Base-by-base conservation (phyloP, 2,329 filamentous ascomycete species). In the Monosporascus ibericus region DNA sequence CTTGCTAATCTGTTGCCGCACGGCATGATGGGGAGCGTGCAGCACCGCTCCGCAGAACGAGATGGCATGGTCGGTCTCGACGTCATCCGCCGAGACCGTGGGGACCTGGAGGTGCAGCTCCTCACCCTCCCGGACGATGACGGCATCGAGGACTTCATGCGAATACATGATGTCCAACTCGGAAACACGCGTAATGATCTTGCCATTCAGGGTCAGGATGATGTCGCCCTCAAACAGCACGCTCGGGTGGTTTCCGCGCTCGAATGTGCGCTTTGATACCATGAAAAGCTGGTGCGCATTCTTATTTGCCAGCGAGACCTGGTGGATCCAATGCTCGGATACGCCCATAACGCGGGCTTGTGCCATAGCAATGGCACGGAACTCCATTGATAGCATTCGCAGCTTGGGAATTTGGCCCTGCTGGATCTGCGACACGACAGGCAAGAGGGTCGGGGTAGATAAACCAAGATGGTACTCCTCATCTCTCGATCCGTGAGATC, bases 91-190 rank as follows among this genome's bases (percentile, higher is more conserved):
- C 0, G 89, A 82, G 1, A 96, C 90, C 0, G 94, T 99, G 0
- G 87, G 86, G 18, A 97, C 81, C 63, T 85, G 81, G 55, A 97
- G 77, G 14, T 75, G 75, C 65, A 95, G 77, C 72, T 95, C 88
- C 62, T 91, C 71, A 59, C 90, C 89, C 65, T 92, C 87, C 46
- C 94, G 87, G 24, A 99, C 85, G 58, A 99, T 87, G 52, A 92
- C 79, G 3, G 91, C 92, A 60, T 95, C 88, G 2, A 99, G 81
- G 34, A 81, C 70, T 54, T 92, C 86, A 65, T 95, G 84, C 61
- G 88, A 86, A 73, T 99, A 99, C 94, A 97, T 97, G 60, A 96
- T 79, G 68, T 99, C 94, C 44, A 99, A 81, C 70, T 99, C 91
- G 0, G 87, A 88, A 51, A 96, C 91, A 48, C 90, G 86, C 1